Evolutionary conservation across 2,329 filamentous ascomycete species (phyloP), one percentile per base, ranked within the genome.

Genomic region (Penicillium italicum): DNA sequence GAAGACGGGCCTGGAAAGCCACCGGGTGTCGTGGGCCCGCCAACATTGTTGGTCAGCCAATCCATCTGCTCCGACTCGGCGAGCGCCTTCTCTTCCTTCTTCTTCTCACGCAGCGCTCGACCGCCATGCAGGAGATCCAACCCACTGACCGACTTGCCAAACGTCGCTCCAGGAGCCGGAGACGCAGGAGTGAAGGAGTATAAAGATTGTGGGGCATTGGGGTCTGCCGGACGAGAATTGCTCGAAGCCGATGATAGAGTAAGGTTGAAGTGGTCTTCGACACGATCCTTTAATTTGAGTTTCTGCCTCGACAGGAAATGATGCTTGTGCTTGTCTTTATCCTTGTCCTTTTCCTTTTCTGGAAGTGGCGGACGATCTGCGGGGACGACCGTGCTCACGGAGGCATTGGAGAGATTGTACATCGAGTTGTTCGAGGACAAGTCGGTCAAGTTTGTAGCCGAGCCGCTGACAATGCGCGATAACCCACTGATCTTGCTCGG

Each of bases 61-160:
- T 75, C 74, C 37, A 66, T 55, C 49, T 70, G 68, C 43, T 76
- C 74, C 14, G 64, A 64, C 45, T 76, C 74, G 5, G 71, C 72
- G 55, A 62, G 66, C 71, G 53, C 80, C 62, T 86, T 85, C 60
- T 90, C 87, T 59, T 89, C 86, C 62, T 88, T 87, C 71, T 87
- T 88, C 78, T 93, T 96, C 69, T 96, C 91, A 36, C 89, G 83
- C 43, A 92, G 74, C 7, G 86, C 88, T 40, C 88, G 82, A 1
- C 87, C 89, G 40, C 88, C 90, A 74, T 93, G 89, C 49, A 90
- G 81, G 26, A 93, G 76, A 72, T 93, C 90, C 41, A 93, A 77
- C 0, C 88, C 89, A 56, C 89, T 93, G 68, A 94, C 89, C 3
- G 87, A 88, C 74, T 94, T 95, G 36, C 86, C 81, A 70, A 97